Base-by-base conservation (phyloP, 2,329 filamentous ascomycete species). In the Hysterium pulicare region DNA sequence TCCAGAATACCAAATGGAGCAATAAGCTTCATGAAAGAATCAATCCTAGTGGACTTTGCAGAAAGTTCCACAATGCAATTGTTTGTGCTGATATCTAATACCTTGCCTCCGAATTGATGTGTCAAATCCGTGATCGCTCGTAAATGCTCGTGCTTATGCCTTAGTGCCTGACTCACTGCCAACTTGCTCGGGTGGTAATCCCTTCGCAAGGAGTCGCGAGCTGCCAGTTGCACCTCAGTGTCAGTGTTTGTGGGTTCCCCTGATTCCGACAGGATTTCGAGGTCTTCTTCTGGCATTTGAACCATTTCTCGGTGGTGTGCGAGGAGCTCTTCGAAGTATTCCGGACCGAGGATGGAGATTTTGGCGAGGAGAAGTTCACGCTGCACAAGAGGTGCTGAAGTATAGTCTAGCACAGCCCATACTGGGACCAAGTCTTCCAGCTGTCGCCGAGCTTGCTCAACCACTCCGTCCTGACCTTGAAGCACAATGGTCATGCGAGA, bases 401-500 rank as follows among this genome's bases (percentile, higher is more conserved):
- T 97, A 73, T 98, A 98, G 72, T 98, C 93, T 44, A 98, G 75
- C 24, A 98, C 93, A 40, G 93, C 93, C 93, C 93, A 98, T 45
- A 98, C 93, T 19, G 93, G 93, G 19, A 98, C 93, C 38, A 98
- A 76, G 62, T 98, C 93, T 71, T 98, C 93, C 43, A 98, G 76
- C 73, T 98, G 93, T 50, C 93, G 80, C 51, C 93, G 83, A 42
- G 93, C 93, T 73, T 98, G 93, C 77, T 98, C 93, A 21, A 98
- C 90, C 26, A 97, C 91, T 41, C 91, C 91, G 60, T 97, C 93
- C 71, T 96, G 90, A 11, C 93, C 93, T 42, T 90, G 90, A 40
- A 98, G 78, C 53, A 98, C 93, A 61, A 98, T 97, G 44, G 93
- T 98, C 93, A 98, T 98, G 64, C 93, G 90, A 24, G 89, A 95